These are phyloP conservation scores for Pichia sp. DNA, from an alignment of 1,139 yeast species.

Conservation along the genomic window DNA sequence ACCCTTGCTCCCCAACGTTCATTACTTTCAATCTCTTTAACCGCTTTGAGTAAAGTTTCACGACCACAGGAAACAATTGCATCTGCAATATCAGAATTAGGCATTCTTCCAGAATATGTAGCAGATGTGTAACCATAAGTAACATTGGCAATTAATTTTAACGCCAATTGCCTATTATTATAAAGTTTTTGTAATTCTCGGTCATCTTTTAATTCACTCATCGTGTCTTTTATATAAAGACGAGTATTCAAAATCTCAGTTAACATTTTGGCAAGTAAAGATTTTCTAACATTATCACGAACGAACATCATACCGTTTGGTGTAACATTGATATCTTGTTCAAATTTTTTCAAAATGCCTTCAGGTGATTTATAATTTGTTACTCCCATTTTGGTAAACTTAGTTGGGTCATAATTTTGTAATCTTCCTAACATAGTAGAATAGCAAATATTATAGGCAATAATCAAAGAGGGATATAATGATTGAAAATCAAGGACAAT, in stretches of 20 bases:
- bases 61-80: constrained; percentile 89
- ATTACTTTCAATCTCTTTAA: constrained; percentile 56
- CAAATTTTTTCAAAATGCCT: constrained; percentile 50
- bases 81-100: constrained; percentile 91
- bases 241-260: constrained; percentile 76
- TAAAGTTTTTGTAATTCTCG: constrained; percentile 48
- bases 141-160: constrained; percentile 87
- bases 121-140: constrained; percentile 96
- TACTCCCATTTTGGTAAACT: constrained; percentile 48
- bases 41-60: constrained; percentile 70
- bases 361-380: constrained; percentile 44
- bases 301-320: constrained; percentile 87
- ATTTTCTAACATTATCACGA: constrained; percentile 57
- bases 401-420: constrained; percentile 43
- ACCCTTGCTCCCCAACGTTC: constrained; percentile 78
- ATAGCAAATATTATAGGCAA: constrained; percentile 88
- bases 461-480: constrained; percentile 83
- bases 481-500: constrained; percentile 91
- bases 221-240: constrained; percentile 68
- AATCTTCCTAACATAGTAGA: constrained; percentile 78
- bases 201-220: constrained; percentile 45
- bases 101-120: constrained; percentile 94
- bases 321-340: constrained; percentile 55
- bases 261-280: constrained; percentile 77
- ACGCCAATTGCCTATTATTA: constrained; percentile 76